These are phyloP conservation scores for Begonia masoniana DNA, from an alignment of 306 rosid genomes.

Conservation along the genomic window DNA sequence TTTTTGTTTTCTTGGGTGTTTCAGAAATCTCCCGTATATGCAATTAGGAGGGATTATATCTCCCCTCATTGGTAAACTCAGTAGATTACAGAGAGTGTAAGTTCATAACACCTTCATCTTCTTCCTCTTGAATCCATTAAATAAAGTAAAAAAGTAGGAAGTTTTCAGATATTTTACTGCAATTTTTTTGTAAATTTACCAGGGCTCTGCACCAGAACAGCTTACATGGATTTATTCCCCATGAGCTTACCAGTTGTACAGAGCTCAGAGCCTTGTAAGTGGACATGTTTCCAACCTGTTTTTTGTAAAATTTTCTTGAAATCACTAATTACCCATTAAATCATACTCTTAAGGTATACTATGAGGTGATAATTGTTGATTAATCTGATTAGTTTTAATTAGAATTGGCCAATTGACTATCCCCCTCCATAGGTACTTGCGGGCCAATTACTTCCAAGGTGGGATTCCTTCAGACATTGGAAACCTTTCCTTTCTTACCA, in stretches of 20 bases:
- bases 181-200: constrained; percentile 12
- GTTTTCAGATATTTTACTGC: not conserved
- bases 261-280: constrained; percentile 94
- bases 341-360: not conserved
- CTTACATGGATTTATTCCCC: constrained; percentile 83
- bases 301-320: not conserved
- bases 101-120: constrained; percentile 5
- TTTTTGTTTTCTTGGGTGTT: constrained; percentile 12
- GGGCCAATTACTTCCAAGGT: constrained; percentile 88
- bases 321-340: not conserved
- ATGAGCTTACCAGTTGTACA: constrained; percentile 66
- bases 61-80: constrained; percentile 91
- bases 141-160: not conserved
- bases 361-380: too few species aligned
- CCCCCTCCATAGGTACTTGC: constrained; percentile 49
- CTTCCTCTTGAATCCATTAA: not conserved
- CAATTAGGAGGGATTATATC: constrained; percentile 83
- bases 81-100: constrained; percentile 82
- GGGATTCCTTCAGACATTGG: constrained; percentile 85
- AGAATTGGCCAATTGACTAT: too few species aligned
- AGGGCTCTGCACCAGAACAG: constrained; percentile 94
- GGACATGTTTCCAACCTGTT: constrained; percentile 1
- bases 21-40: constrained; percentile 77
- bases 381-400: too few species aligned
- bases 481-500: constrained; percentile 73